Base-by-base conservation (phyloP, 2,329 filamentous ascomycete genomes). In the Pezicula carpinea region DNA sequence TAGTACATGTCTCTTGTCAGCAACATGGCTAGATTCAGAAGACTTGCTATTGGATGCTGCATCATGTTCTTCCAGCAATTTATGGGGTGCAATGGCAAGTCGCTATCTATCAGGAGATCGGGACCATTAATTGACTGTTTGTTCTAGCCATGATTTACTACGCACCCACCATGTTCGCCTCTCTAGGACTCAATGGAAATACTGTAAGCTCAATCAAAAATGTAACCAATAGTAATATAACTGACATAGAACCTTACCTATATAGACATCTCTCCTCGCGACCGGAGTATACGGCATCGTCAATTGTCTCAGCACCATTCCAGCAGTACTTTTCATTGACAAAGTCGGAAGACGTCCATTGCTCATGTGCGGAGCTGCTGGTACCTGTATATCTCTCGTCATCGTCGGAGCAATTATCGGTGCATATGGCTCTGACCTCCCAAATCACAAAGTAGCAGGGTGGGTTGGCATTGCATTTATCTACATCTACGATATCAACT, bases 391-490 rank as follows among this genome's bases (percentile, higher is more conserved):
- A n/a, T 77, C 71, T 10, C 75, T 80, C 51, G 69, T 79, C 50
- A 77, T 81, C 50, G 72, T 81, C 22, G 77, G 74, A 5, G 71
- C 67, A 31, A 76, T 80, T 43, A 66, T 74, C 29, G 77, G 70
- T 6, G 67, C 66, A 3, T 76, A 72, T 58, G 67, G 74, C 35
- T 52, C 72, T 49, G 56, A 67, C 5, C 77, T 76, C 64, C 59
- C 62, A 2, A 57, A 63, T 1, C 70, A 82, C 54, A 61, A 64
- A 21, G 69, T 67, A 0, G 77, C 75, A 0, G 79, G 78, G 3
- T 82, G 79, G 77, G 77, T 70, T 4, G 77, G 76, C 1, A 74
- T 82, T 1, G 75, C 75, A 0, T 76, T 82, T 53, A 66, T 82
- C n/a, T 74, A 77, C 53, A 68, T 81, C 47, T 82, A 80, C 58